Conservation (phyloP, 148 eudicot genomes). For the Vaccinium darrowii region DNA sequence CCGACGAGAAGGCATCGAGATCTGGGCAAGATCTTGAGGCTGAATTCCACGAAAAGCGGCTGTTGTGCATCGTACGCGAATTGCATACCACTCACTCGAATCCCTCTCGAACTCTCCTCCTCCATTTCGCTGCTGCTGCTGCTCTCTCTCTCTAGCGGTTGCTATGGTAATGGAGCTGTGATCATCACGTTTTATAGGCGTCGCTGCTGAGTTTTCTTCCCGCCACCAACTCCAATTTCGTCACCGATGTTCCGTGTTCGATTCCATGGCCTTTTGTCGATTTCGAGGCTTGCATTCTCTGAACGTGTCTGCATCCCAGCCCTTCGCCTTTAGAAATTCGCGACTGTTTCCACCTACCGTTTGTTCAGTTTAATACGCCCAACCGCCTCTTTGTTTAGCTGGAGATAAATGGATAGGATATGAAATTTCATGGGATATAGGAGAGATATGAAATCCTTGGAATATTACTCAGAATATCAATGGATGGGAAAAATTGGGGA, state of each 20-base stretch:
- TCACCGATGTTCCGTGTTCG: neutral
- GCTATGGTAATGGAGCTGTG: neutral
- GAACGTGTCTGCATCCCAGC: neutral
- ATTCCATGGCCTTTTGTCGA: neutral
- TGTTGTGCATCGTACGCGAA: slow-evolving; percentile 61
- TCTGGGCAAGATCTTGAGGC: slow-evolving; percentile 55
- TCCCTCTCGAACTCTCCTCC: slow-evolving; percentile 23
- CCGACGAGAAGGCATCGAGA: slow-evolving; percentile 98
- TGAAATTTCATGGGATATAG: too few relatives aligned
- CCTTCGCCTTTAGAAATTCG: neutral
- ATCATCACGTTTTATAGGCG: neutral
- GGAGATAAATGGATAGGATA: too few relatives aligned
- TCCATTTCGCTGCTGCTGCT: slow-evolving; percentile 1
- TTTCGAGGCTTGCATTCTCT: neutral
- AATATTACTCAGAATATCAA: too few relatives aligned
- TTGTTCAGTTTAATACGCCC: too few relatives aligned
- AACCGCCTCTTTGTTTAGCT: too few relatives aligned
- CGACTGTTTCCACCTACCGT: neutral
- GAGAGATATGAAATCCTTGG: too few relatives aligned
- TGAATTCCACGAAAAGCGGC: slow-evolving; percentile 74
- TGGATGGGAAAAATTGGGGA: too few relatives aligned
- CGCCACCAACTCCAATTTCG: neutral
- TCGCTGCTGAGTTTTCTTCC: neutral
- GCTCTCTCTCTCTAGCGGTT: neutral
- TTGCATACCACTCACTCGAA: slow-evolving; percentile 79